Conservation (phyloP, 139 green algal genomes). For the Closterium sp. region DNA sequence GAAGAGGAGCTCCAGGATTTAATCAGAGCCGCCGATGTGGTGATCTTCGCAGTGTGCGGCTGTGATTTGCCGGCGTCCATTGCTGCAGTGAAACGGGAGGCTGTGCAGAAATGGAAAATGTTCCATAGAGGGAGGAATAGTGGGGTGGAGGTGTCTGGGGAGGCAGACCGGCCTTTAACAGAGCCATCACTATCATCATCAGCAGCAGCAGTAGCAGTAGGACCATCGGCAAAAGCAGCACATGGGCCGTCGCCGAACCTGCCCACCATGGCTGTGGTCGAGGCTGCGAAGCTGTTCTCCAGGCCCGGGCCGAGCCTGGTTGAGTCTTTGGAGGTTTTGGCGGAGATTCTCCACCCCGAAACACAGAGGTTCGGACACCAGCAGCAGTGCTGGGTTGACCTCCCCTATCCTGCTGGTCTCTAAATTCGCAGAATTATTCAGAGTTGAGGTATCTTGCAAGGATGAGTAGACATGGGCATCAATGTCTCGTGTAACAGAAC, state of each 20-base stretch:
- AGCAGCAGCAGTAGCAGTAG: background rate
- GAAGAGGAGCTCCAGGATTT: background rate
- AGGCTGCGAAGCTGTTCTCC: slow-evolving; percentile 36
- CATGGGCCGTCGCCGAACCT: background rate
- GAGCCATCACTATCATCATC: too few species aligned
- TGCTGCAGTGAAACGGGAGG: slow-evolving; percentile 2
- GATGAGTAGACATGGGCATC: too few species aligned
- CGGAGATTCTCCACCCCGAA: slow-evolving; percentile 44
- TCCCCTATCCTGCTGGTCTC: too few species aligned
- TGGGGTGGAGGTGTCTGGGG: too few species aligned
- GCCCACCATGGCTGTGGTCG: slow-evolving; percentile 28
- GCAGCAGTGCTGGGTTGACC: too few species aligned
- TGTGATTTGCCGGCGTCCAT: slow-evolving; percentile 41
- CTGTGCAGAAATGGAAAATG: background rate
- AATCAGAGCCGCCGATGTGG: slow-evolving; percentile 42
- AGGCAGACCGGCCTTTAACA: background rate
- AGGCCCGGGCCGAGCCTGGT: slow-evolving; percentile 36
- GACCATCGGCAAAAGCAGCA: background rate
- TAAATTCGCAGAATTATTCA: too few species aligned
- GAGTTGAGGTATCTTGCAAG: too few species aligned
- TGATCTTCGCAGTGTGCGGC: slow-evolving; percentile 70
- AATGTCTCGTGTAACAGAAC: too few species aligned
- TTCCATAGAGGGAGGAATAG: background rate
- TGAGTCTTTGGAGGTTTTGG: slow-evolving; percentile 42
- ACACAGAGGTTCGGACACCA: slow-evolving; percentile 30